Evolutionary conservation across 805 yeast species (phyloP).

Genomic region (Saccharomycopsis sp.): DNA sequence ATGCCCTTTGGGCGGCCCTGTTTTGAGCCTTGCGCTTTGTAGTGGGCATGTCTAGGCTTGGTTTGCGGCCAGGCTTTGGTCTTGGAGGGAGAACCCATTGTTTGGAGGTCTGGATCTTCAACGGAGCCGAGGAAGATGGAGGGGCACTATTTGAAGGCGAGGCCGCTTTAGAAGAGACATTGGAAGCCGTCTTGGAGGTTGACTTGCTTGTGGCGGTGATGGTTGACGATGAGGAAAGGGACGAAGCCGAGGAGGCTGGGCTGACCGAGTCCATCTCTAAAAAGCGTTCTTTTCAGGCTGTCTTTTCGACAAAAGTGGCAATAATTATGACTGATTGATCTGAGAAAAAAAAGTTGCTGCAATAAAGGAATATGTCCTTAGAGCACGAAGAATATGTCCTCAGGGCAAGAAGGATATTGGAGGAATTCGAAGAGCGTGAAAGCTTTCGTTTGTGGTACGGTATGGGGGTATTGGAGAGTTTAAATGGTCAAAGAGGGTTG

Average conservation of each 20-base stretch:
- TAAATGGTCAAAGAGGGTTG: neutral
- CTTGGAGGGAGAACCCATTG: slow-evolving; percentile 83
- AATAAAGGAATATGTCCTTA: too few relatives aligned
- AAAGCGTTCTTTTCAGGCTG: too few relatives aligned
- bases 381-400: too few relatives aligned
- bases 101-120: slow-evolving; percentile 51
- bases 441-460: too few relatives aligned
- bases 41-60: slow-evolving; percentile 66
- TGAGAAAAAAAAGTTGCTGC: too few relatives aligned
- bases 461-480: neutral
- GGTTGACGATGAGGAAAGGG: neutral
- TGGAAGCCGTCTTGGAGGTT: neutral
- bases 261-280: neutral
- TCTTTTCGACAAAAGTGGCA: too few relatives aligned
- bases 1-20: slow-evolving; percentile 90
- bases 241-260: neutral
- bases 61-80: slow-evolving; percentile 67
- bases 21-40: slow-evolving; percentile 85
- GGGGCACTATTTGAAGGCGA: neutral
- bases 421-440: too few relatives aligned
- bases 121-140: neutral
- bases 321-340: too few relatives aligned
- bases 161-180: neutral
- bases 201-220: neutral
- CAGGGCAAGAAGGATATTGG: too few relatives aligned